A percentile compares a stretch with the other conserved stretches of the same genome.
These are phyloP conservation scores for Chlorella sp. DNA, from an alignment of 139 green algal species.

Conservation along the genomic window DNA sequence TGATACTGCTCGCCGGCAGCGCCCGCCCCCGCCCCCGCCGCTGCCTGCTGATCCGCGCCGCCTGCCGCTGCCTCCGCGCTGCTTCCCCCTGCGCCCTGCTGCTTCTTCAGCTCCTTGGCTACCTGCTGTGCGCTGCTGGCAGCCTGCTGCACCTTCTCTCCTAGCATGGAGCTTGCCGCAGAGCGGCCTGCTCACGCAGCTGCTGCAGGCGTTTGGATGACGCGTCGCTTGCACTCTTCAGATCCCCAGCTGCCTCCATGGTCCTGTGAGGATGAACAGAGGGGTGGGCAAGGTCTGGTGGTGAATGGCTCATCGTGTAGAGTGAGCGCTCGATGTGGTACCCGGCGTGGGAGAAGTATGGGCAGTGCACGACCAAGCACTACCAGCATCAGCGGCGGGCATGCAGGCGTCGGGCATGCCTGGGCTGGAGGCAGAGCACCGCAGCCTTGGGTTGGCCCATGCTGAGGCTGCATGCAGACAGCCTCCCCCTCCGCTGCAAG, in stretches of 20 bases:
- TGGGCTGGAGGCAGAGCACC: not conserved
- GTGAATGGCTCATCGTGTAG: no score
- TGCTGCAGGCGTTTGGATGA: slow-evolving; percentile 12
- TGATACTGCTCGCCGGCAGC: not conserved
- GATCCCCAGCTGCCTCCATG: slow-evolving; percentile 19
- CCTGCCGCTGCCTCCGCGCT: not conserved
- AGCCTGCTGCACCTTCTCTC: slow-evolving; percentile 18
- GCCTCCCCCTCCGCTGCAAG: not conserved
- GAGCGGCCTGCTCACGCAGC: slow-evolving; percentile 37
- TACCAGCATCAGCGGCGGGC: no score
- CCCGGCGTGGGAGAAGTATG: no score
- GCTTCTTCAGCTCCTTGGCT: slow-evolving; percentile 35
- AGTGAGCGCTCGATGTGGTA: no score
- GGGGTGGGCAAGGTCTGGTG: no score
- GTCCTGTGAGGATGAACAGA: not conserved
- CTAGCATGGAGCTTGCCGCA: slow-evolving; percentile 14
- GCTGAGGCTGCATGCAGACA: no score
- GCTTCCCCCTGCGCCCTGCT: not conserved
- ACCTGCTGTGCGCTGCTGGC: slow-evolving; percentile 38
- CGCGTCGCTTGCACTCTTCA: not conserved
- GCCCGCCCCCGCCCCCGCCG: not conserved
- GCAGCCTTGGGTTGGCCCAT: not conserved
- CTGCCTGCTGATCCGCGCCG: not conserved
- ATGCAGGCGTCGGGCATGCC: no score
- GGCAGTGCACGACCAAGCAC: no score